Evolutionary conservation across 2,329 filamentous ascomycete species (phyloP), one percentile per base, ranked within the genome.

Genomic region (Cytospora chrysosperma): DNA sequence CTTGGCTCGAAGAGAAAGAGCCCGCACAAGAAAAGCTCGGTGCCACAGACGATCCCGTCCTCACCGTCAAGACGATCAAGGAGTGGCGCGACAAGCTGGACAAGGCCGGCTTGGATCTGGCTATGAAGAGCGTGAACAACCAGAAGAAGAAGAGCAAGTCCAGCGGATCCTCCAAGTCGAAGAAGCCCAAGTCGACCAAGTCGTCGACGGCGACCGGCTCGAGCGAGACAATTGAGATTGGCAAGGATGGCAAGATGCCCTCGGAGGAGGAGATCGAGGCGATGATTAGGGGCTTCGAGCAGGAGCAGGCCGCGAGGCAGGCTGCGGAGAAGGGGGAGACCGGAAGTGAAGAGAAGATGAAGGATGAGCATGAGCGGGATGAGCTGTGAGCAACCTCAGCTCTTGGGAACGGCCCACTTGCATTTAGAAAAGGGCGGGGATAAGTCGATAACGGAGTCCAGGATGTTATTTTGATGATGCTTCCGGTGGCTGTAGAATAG

Each of bases 1-100:
- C 83, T 24, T 99, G 94, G 94, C 81, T 99, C 24, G 84, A 87
- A 34, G 84, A 89, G 68, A 89, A 90, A 72, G 77, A 91, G 55
- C 79, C 82, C 2, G 83, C 84, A 69, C 94, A 98, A 75, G 85
- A 87, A 32, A 88, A 86, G 69, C 85, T 97, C 3, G 78, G 82
- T 19, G 77, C 81, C 2, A 87, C 87, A 2, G 91, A 92, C 12
- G 88, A 98, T 68, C 91, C 92, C 0, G 88, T 88, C 8, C 81
- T 97, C 10, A 82, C 89, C 0, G 79, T 87, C 68, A 88, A 88
- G 71, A 93, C 97, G 30, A 76, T 97, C 32, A 79, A 86, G 63
- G 81, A 80, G 27, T 89, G 89, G 75, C 83, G 87, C 19, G 85
- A 88, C 70, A 85, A 90, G 73, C 82, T 98, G 8, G 86, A 89